Percentiles rank a stretch among this genome's conserved stretches.
phyloP scores from a whole-genome alignment of 1,284 basidiomycete genomes.

The Nidula niveotomentosa region DNA sequence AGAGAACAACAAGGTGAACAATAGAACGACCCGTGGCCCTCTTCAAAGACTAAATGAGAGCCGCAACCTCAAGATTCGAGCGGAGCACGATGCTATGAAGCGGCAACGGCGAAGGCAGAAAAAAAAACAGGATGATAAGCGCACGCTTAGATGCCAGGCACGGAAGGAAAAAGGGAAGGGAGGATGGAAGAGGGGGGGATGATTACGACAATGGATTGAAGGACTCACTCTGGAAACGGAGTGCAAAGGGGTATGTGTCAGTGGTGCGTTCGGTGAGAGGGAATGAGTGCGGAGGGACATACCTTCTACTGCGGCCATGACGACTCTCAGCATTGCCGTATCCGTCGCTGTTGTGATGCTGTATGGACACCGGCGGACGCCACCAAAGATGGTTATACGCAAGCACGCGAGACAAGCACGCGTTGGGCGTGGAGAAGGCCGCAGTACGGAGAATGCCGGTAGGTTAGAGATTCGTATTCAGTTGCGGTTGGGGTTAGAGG shows the following conservation, averaged over 20 bases:
- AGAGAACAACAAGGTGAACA: conserved; percentile 5
- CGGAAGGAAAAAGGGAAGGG: conserved; percentile 27
- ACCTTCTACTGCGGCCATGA: conserved; percentile 95
- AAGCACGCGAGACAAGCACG: not conserved
- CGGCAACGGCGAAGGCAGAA: conserved; percentile 12
- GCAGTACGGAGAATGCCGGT: too few relatives aligned
- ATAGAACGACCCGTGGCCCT: not conserved
- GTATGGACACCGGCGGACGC: not conserved
- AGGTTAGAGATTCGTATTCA: too few relatives aligned
- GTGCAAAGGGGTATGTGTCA: not conserved
- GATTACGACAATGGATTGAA: conserved; percentile 21
- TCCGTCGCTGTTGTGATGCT: conserved; percentile 95
- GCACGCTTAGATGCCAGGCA: not conserved
- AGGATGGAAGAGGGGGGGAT: conserved; percentile 16
- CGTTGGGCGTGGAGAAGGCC: too few relatives aligned
- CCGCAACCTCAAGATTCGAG: conserved; percentile 55
- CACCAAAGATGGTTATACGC: not conserved
- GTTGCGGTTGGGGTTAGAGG: too few relatives aligned
- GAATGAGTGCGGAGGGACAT: conserved; percentile 20
- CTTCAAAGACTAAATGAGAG: conserved; percentile 42
- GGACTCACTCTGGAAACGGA: conserved; percentile 66
- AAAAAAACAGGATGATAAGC: not conserved
- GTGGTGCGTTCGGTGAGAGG: not conserved
- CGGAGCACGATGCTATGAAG: conserved; percentile 55
- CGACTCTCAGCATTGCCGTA: conserved; percentile 86